A percentile compares a stretch with the other conserved stretches of the same genome.
phyloP scores from a whole-genome alignment of 2,329 filamentous ascomycete species.

The Bipolaris sorokiniana region DNA sequence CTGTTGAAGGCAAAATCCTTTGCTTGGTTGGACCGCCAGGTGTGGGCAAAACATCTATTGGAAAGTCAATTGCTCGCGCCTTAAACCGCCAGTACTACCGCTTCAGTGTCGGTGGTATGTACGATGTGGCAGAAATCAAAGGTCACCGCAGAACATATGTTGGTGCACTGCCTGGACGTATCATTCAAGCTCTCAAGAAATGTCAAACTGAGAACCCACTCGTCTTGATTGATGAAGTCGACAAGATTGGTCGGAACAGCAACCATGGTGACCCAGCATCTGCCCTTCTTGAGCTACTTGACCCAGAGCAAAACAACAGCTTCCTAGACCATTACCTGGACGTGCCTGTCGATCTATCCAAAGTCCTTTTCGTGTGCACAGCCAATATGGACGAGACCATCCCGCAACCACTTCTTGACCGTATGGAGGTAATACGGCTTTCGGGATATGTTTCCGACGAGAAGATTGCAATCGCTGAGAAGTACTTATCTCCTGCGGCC shows the following conservation, averaged over 20 bases:
- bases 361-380: constrained; percentile 97
- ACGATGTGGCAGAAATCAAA: constrained; percentile 98
- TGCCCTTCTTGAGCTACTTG: constrained; percentile 88
- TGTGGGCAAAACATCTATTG: constrained; percentile 98
- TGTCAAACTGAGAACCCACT: constrained; percentile 98
- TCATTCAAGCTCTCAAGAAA: constrained; percentile 98
- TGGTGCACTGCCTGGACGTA: constrained; percentile 90
- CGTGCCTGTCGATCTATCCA: constrained; percentile 94
- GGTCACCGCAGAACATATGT: constrained; percentile 96
- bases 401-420: constrained; percentile 86
- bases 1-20: constrained; percentile 96
- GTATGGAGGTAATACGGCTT: constrained; percentile 96
- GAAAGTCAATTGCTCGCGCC: constrained; percentile 94
- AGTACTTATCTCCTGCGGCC: constrained; percentile 90
- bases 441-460: constrained; percentile 97
- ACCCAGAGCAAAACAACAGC: constrained; percentile 95
- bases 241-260: constrained; percentile 96
- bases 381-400: constrained; percentile 99
- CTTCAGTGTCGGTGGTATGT: constrained; percentile 95
- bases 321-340: constrained; percentile 99
- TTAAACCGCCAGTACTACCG: constrained; percentile 96
- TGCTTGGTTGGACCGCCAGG: constrained; percentile 97
- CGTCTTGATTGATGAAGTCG: constrained; percentile 94
- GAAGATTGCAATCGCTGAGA: constrained; percentile 97
- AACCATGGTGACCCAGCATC: constrained; percentile 91